Percentiles rank a stretch among this genome's conserved stretches.
phyloP scores from a whole-genome alignment of 2,329 filamentous ascomycete species.

The Botrytis aclada region DNA sequence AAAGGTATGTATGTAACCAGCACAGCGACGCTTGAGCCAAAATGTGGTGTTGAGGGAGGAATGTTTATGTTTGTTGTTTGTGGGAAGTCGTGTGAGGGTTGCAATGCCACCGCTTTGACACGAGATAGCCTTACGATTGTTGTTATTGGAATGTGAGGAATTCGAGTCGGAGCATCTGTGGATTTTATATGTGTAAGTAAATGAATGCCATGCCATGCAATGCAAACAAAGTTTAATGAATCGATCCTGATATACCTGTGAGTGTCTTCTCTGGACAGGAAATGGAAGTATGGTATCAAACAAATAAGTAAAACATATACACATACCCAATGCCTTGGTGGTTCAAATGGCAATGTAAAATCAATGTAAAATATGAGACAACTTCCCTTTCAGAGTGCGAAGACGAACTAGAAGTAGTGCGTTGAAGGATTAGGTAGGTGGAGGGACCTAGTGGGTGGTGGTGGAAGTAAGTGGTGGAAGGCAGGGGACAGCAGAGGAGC shows the following conservation, averaged over 20 bases:
- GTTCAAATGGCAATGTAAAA: background rate
- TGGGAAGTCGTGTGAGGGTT: conserved; percentile 4
- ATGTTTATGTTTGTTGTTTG: background rate
- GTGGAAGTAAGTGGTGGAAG: too few relatives aligned
- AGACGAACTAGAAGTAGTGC: background rate
- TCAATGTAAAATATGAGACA: background rate
- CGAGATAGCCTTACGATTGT: too few relatives aligned
- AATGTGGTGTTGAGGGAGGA: background rate
- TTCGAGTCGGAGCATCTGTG: background rate
- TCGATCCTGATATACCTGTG: background rate
- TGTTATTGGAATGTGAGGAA: background rate
- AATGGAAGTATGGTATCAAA: background rate
- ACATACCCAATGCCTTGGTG: background rate
- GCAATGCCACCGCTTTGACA: too few relatives aligned
- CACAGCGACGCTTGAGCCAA: background rate
- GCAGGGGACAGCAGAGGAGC: too few relatives aligned
- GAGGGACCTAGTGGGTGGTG: too few relatives aligned
- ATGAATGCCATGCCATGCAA: background rate
- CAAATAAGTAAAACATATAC: background rate
- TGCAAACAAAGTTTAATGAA: background rate
- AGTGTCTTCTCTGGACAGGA: background rate
- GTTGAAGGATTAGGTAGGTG: too few relatives aligned
- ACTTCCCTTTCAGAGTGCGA: background rate
- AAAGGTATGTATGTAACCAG: background rate
- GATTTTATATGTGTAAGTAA: background rate